Conservation (phyloP, 177 flowering plant genomes). For the Telopea speciosissima region DNA sequence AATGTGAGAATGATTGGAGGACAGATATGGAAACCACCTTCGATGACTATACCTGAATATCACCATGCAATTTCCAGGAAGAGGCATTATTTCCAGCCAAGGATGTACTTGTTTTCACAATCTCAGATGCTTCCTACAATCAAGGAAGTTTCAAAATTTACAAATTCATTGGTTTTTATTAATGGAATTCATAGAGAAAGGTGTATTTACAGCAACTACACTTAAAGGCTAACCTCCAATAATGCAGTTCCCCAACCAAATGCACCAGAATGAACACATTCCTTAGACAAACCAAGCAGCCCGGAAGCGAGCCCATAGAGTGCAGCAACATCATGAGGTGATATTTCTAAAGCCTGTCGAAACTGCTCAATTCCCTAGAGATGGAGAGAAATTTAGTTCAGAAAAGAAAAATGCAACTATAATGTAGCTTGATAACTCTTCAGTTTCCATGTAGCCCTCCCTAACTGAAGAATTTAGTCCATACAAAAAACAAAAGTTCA, state of each 20-base stretch:
- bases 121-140: conserved; percentile 74
- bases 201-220: background rate
- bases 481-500: background rate
- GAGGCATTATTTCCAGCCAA: conserved; percentile 56
- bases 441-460: background rate
- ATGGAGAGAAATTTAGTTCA: conserved; percentile 6
- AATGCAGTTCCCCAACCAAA: conserved; percentile 81
- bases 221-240: conserved; percentile 48
- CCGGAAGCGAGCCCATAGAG: conserved; percentile 83
- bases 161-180: background rate
- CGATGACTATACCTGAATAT: conserved; percentile 59
- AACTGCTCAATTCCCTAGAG: conserved; percentile 80
- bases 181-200: background rate
- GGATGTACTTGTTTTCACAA: conserved; percentile 33
- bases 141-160: conserved; percentile 1
- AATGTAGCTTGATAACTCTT: background rate
- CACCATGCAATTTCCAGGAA: conserved; percentile 89
- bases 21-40: background rate
- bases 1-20: background rate
- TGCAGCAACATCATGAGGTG: conserved; percentile 63
- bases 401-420: too few relatives aligned
- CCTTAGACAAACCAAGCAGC: conserved; percentile 71
- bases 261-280: conserved; percentile 68
- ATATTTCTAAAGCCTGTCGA: conserved; percentile 57
- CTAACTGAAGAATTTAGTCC: background rate